phyloP scores from a whole-genome alignment of 176 grass and related monocot species.

The Tuctoria greenei region DNA sequence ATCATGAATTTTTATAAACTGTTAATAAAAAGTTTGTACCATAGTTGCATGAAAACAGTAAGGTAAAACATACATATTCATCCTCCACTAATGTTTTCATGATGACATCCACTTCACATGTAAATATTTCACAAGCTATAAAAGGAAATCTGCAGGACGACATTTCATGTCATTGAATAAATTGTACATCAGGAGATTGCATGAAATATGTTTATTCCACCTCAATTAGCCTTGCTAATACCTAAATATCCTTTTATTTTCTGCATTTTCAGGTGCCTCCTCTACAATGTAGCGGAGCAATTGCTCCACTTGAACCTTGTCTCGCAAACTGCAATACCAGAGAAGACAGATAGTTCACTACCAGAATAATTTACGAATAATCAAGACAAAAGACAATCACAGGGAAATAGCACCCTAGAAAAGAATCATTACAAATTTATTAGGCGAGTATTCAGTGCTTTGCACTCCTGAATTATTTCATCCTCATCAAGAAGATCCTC shows the following conservation, averaged over 20 bases:
- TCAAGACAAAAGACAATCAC: background rate
- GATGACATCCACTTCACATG: slow-evolving; percentile 94
- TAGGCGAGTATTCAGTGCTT: slow-evolving; percentile 86
- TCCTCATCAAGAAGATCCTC: slow-evolving; percentile 94
- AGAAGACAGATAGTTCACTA: slow-evolving; percentile 25
- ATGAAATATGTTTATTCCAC: slow-evolving; percentile 9
- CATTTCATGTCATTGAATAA: slow-evolving; percentile 26
- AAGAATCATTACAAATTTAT: slow-evolving; percentile 83
- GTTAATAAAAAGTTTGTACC: background rate
- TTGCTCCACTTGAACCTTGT: slow-evolving; percentile 78
- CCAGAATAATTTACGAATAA: background rate
- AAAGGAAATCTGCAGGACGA: slow-evolving; percentile 81
- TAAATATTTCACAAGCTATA: slow-evolving; percentile 99
- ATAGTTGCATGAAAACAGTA: background rate
- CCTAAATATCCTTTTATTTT: slow-evolving; percentile 90
- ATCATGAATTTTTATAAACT: slow-evolving; percentile 34
- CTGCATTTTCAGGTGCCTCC: slow-evolving; percentile 74
- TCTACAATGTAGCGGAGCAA: slow-evolving; percentile 84
- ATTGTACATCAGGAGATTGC: background rate
- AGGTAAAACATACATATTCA: slow-evolving; percentile 64
- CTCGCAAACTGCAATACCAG: slow-evolving; percentile 65
- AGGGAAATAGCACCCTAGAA: slow-evolving; percentile 28
- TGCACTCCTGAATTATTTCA: slow-evolving; percentile 99
- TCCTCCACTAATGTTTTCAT: slow-evolving; percentile 94
- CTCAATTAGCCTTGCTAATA: slow-evolving; percentile 29